These are phyloP conservation scores for Podila epigama DNA, from an alignment of 192 early-diverging fungal species.

Conservation along the genomic window DNA sequence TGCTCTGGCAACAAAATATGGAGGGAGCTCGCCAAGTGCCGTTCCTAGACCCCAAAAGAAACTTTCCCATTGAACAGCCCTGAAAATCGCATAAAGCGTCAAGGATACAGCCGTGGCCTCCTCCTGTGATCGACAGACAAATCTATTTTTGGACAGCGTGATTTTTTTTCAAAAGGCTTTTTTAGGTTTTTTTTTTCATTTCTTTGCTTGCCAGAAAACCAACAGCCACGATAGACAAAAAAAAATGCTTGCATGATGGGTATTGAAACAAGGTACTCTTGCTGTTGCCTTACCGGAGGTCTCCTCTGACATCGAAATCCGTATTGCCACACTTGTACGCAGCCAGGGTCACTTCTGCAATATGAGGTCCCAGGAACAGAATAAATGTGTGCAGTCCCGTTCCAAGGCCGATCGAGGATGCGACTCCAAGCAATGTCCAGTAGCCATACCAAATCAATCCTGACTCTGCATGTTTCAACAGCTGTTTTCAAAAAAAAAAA, in stretches of 20 bases:
- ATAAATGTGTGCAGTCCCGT: conserved; percentile 96
- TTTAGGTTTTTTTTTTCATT: background rate
- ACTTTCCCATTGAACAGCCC: conserved; percentile 77
- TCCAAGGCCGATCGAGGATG: conserved; percentile 92
- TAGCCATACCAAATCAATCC: conserved; percentile 84
- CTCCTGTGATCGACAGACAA: conserved; percentile 37
- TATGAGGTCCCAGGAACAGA: conserved; percentile 91
- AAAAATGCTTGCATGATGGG: background rate
- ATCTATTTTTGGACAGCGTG: conserved; percentile 41
- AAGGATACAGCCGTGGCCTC: conserved; percentile 31
- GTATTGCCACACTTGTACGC: conserved; percentile 83
- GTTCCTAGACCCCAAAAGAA: conserved; percentile 96
- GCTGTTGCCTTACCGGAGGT: conserved; percentile 67
- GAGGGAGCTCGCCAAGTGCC: conserved; percentile 92
- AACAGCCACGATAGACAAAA: background rate
- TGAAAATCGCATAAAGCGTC: conserved; percentile 68
- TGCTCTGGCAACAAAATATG: conserved; percentile 93
- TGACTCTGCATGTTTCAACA: conserved; percentile 60
- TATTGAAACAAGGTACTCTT: too few species aligned
- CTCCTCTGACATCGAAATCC: conserved; percentile 76
- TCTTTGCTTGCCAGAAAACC: background rate
- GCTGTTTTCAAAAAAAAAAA: conserved; percentile 6
- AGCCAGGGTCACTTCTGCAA: conserved; percentile 88
- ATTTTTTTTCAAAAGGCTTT: too few species aligned
- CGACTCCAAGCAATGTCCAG: conserved; percentile 87